Base-by-base conservation (phyloP, 208 protist species). In the Porcisia hertigi region DNA sequence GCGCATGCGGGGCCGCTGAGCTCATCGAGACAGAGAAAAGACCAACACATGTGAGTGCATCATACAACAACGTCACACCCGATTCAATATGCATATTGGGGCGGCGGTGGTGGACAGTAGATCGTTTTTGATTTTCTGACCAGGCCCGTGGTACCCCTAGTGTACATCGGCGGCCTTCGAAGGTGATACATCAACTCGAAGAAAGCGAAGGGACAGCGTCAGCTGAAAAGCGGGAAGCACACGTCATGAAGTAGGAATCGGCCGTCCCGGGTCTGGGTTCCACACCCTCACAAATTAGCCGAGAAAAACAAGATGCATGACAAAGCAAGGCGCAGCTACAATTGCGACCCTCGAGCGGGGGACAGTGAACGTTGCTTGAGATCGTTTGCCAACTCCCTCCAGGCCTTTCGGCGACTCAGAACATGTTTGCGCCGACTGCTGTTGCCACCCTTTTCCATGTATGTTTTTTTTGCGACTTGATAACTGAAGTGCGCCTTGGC, bases 401-500 rank as follows among this genome's bases (percentile, higher is more conserved):
- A 82, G 3, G 59, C 59, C 39, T 58, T 63, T 14, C 78, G 63
- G 14, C 58, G 64, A 36, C 55, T 58, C 57, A 77, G 52, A 55
- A 77, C 8, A 0, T 64, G 55, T 25, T 34, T 54, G 1, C 65
- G 53, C 3, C 72, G 65, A 0, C 12, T 49, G 7, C 1, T 25
- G 67, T 16, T 57, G 57, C 55, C 78, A 12, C 78, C 78, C 14
- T 71, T 76, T 65, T 60, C 23, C 41, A 57, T 23, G 45, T 77
- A 82, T 1, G 3, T 16, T 14, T 25, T 43, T 67, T 75, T 82
- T 39, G 71, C 63, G 34, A 25, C 12, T 16, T 49, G 25, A 59
- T 82, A 82, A 25, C 25, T 45, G n/a, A 52, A 59, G 59, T 75
- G 70, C 18, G 78, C 65, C 57, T 54, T 60, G 6, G 72, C 78